These are phyloP conservation scores for Piloderma croceum DNA, from an alignment of 768 basidiomycete species.

Conservation along the genomic window DNA sequence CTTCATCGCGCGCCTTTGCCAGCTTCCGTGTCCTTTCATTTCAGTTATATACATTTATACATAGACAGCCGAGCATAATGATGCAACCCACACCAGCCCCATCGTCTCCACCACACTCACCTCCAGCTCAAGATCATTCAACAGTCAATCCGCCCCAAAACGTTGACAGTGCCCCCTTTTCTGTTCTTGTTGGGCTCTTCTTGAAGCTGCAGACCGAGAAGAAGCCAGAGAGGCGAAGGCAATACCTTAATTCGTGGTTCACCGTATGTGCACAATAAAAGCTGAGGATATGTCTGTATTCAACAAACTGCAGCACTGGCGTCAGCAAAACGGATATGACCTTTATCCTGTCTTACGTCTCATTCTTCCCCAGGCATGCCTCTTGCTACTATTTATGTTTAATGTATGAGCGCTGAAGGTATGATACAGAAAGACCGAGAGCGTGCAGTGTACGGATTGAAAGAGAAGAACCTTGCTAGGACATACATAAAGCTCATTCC, in stretches of 20 bases:
- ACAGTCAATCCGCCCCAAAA: constrained; percentile 52
- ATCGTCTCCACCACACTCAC: constrained; percentile 50
- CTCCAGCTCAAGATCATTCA: constrained; percentile 12
- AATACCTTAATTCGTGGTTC: constrained; percentile 73
- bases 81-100: constrained; percentile 70
- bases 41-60: no score
- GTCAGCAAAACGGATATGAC: constrained; percentile 79
- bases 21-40: no score
- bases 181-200: constrained; percentile 65
- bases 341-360: constrained; percentile 87
- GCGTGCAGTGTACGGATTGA: constrained; percentile 86
- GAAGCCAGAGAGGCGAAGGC: constrained; percentile 69
- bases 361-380: constrained; percentile 77
- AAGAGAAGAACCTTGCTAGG: constrained; percentile 92
- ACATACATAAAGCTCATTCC: constrained; percentile 88
- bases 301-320: constrained; percentile 62
- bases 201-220: constrained; percentile 67
- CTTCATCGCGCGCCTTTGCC: no score
- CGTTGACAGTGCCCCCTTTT: constrained; percentile 63
- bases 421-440: constrained; percentile 81
- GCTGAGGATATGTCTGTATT: not conserved
- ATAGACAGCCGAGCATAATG: constrained; percentile 16
- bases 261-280: constrained; percentile 45
- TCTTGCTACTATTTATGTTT: not conserved
- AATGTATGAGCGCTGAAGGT: constrained; percentile 1